Conservation (phyloP, 2,329 filamentous ascomycete genomes). For the Trichoderma guizhouense region DNA sequence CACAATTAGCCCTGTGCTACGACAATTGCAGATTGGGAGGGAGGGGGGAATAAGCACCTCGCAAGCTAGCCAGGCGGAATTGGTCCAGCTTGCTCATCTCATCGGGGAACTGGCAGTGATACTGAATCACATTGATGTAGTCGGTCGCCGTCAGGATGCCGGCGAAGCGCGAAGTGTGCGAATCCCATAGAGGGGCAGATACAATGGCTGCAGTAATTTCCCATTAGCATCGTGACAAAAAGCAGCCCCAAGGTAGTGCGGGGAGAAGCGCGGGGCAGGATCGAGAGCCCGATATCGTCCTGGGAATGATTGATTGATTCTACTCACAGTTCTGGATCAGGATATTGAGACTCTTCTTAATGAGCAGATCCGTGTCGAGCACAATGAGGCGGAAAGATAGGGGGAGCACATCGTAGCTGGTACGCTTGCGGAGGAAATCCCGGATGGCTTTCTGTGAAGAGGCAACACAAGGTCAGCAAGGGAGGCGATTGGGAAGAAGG, state of each 20-base stretch:
- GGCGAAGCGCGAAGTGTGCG: conserved; percentile 85
- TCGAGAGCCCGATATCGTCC: not conserved
- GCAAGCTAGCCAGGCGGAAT: conserved; percentile 85
- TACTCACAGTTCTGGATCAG: conserved; percentile 85
- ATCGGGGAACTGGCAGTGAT: conserved; percentile 96
- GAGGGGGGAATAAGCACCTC: conserved; percentile 57
- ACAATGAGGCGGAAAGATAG: conserved; percentile 94
- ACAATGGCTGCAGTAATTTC: conserved; percentile 71
- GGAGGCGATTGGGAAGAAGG: not conserved
- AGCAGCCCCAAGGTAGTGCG: not conserved
- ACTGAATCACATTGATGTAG: conserved; percentile 98
- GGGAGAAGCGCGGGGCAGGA: not conserved
- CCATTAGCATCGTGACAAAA: conserved; percentile 8
- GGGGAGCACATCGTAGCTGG: conserved; percentile 95
- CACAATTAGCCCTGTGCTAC: conserved; percentile 20
- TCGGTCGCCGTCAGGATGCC: conserved; percentile 93
- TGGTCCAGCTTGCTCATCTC: conserved; percentile 87
- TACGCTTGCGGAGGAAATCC: conserved; percentile 93
- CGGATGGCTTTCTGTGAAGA: conserved; percentile 75
- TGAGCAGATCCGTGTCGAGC: conserved; percentile 89
- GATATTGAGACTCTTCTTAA: conserved; percentile 96
- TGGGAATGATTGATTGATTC: not conserved
- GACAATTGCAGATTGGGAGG: not conserved
- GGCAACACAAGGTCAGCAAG: conserved; percentile 20
- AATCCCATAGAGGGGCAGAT: conserved; percentile 96